phyloP scores from a whole-genome alignment of 2,329 filamentous ascomycete genomes.

The Penicillium sp. region DNA sequence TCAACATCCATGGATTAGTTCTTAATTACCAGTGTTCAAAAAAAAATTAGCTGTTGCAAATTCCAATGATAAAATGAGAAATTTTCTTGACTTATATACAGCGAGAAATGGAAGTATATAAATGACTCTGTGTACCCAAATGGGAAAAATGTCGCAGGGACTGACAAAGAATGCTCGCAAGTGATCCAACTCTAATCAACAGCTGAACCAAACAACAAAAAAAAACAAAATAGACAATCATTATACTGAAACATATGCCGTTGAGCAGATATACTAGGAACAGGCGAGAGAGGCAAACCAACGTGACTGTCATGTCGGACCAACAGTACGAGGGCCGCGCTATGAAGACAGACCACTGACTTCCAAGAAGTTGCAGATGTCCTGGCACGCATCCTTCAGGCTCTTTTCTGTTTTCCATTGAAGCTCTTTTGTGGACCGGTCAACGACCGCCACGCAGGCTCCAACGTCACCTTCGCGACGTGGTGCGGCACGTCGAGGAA shows the following conservation, averaged over 20 bases:
- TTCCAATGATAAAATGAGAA: neutral
- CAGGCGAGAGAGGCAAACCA: neutral
- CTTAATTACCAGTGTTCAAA: neutral
- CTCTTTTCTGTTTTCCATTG: conserved; percentile 42
- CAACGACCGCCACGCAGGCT: conserved; percentile 39
- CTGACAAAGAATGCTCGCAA: neutral
- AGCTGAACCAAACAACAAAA: conserved; percentile 8
- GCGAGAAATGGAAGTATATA: neutral
- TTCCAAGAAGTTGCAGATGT: conserved; percentile 39
- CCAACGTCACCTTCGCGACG: conserved; percentile 41
- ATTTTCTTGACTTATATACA: neutral
- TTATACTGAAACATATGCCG: conserved; percentile 6
- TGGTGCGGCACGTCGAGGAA: conserved; percentile 32
- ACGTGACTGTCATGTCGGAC: neutral
- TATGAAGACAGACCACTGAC: conserved; percentile 32
- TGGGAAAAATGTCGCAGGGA: neutral
- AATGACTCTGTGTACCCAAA: neutral
- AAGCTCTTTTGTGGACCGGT: conserved; percentile 54
- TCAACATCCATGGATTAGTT: neutral
- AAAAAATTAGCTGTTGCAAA: neutral
- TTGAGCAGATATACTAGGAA: conserved; percentile 1
- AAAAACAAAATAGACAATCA: neutral
- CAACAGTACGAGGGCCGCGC: neutral
- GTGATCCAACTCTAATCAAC: conserved; percentile 9
- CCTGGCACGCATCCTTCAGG: conserved; percentile 38